Evolutionary conservation across 768 basidiomycete genomes (phyloP), one percentile per base, ranked within the genome.

Genomic region (Boletus insuetus): DNA sequence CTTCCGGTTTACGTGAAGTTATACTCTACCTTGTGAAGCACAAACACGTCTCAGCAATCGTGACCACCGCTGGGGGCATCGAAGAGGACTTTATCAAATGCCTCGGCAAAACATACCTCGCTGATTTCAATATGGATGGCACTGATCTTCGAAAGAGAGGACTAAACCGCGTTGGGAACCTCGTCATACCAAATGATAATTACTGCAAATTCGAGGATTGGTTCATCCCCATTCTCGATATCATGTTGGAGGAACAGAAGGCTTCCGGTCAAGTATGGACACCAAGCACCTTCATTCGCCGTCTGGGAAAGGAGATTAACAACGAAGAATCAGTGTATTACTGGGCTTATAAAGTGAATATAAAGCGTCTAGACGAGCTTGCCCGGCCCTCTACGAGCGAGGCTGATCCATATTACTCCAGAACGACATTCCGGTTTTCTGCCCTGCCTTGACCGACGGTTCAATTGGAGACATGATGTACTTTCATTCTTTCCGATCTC

Each of bases 41-140:
- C 75, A 88, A 85, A 59, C 90, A 97, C 63, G 82, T 99, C 54
- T 79, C 86, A 20, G 89, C 85, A 20, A 78, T 99, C 57, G 97
- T 98, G 24, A 99, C 97, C 3, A 99, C 97, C 1, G 97, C 97
- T 6, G 97, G 97, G 8, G 97, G 97, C 9, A 89, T 99, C 62
- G 97, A 99, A 69, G 97, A 99, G 75, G 97, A 99, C 73, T 91
- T 98, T 56, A 97, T 99, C 74, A 99, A 99, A 73, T 98, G 97
- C 70, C 82, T 99, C 5, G 95, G 93, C n/a, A 86, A 89, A 68
- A 99, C 97, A 0, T 98, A 95, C 64, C 79, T 98, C 42, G 92
- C 92, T 1, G 92, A 94, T 62, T 99, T 97, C 72, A 83, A 89
- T 67, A 80, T 97, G 52, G 89, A 95, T 58, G 97, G 97, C 14